Conservation (phyloP, 1,284 basidiomycete species). For the Cutaneotrichosporon sp. region DNA sequence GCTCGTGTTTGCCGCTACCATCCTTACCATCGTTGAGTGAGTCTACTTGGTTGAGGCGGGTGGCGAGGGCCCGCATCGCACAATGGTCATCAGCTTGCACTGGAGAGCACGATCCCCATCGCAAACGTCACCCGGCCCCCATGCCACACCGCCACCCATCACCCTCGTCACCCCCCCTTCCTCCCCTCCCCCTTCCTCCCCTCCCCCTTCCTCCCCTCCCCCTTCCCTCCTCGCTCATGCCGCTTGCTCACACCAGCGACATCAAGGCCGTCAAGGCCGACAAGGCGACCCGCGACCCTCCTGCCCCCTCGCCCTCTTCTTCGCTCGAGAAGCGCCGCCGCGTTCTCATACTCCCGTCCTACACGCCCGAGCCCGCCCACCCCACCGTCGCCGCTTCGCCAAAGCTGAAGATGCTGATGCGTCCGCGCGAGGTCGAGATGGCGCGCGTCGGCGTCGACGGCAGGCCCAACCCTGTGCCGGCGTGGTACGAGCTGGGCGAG, state of each 20-base stretch:
- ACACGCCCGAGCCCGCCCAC: neutral
- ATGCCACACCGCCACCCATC: too few relatives aligned
- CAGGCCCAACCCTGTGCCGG: too few relatives aligned
- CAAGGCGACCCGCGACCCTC: neutral
- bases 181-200: neutral
- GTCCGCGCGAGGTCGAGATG: too few relatives aligned
- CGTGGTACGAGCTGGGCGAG: too few relatives aligned
- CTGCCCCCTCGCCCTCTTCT: neutral
- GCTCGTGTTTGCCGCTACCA: slow-evolving; percentile 69
- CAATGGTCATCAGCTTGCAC: too few relatives aligned
- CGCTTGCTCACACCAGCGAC: slow-evolving; percentile 57
- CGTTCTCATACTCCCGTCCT: neutral
- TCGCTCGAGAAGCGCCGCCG: neutral
- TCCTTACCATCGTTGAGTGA: slow-evolving; percentile 70
- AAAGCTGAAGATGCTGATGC: neutral
- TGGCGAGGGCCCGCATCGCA: too few relatives aligned
- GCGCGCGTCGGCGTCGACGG: too few relatives aligned
- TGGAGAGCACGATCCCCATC: too few relatives aligned
- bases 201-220: neutral
- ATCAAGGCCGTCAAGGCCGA: slow-evolving; percentile 34
- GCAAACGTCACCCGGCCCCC: too few relatives aligned
- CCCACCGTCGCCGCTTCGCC: neutral
- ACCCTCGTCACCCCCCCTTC: neutral
- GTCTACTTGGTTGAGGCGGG: slow-evolving; percentile 17
- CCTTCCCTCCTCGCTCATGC: neutral